Evolutionary conservation across 2,329 filamentous ascomycete genomes (phyloP).

Genomic region (Knufia fluminis): DNA sequence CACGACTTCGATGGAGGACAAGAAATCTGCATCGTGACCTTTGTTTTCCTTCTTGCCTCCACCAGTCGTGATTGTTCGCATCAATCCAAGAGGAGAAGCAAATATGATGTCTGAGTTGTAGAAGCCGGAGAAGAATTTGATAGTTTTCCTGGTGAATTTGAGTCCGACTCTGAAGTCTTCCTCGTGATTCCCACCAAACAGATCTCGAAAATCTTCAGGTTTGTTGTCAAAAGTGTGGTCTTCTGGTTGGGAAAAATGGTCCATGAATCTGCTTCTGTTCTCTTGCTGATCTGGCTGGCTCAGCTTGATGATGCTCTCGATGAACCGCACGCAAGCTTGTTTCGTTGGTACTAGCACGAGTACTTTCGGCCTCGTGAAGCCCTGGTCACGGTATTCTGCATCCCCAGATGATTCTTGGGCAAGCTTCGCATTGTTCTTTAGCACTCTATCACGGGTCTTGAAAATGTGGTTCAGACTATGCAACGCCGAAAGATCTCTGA

Average conservation of each 20-base stretch:
- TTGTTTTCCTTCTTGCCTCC: constrained; percentile 42
- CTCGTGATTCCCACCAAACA: constrained; percentile 92
- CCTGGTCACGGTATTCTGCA: constrained; percentile 77
- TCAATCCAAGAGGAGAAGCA: constrained; percentile 78
- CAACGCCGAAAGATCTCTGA: constrained; percentile 66
- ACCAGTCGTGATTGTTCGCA: constrained; percentile 74
- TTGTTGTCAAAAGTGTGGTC: constrained; percentile 59
- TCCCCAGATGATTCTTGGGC: constrained; percentile 57
- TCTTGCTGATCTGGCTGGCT: constrained; percentile 84
- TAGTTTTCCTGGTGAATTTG: constrained; percentile 91
- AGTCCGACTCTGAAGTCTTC: constrained; percentile 95
- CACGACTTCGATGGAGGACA: constrained; percentile 81
- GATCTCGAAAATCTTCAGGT: constrained; percentile 74
- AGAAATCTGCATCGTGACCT: constrained; percentile 68
- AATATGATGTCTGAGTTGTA: constrained; percentile 95
- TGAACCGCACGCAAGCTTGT: constrained; percentile 68
- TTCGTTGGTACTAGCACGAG: constrained; percentile 83
- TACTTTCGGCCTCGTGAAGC: constrained; percentile 89
- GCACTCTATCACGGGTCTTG: constrained; percentile 81
- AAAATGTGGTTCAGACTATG: constrained; percentile 88
- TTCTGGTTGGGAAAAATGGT: constrained; percentile 64
- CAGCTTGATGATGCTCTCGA: constrained; percentile 66
- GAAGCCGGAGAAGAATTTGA: constrained; percentile 91
- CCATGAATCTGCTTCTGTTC: constrained; percentile 85
- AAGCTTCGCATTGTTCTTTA: constrained; percentile 83